These are phyloP conservation scores for Pseudoturritis turrita DNA, from an alignment of 345 rosid genomes.

Conservation along the genomic window DNA sequence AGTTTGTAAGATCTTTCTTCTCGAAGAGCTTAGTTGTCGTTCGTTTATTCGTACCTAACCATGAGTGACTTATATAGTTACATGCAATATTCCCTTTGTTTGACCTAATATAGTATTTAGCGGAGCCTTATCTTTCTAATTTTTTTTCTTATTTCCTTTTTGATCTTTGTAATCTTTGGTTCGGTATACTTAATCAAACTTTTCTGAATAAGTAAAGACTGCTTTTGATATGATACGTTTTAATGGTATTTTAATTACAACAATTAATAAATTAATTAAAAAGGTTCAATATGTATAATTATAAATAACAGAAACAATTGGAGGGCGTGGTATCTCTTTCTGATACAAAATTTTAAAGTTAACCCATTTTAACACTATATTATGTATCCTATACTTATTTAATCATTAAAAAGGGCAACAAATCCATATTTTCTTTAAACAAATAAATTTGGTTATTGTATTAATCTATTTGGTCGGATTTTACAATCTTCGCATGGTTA, in stretches of 20 bases:
- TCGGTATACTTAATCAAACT: slow-evolving; percentile 29
- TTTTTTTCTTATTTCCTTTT: slow-evolving; percentile 10
- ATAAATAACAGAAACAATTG: not conserved
- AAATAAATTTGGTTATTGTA: not conserved
- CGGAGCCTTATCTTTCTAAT: slow-evolving; percentile 27
- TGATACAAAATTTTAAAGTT: slow-evolving; percentile 2
- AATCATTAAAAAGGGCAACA: not conserved
- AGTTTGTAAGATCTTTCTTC: slow-evolving; percentile 3
- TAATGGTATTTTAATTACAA: not conserved
- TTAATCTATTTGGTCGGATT: too few relatives aligned
- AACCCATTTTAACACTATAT: not conserved
- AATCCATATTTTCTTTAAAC: too few relatives aligned
- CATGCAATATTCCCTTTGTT: slow-evolving; percentile 15
- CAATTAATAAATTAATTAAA: not conserved
- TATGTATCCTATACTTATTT: not conserved
- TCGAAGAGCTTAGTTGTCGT: slow-evolving; percentile 8
- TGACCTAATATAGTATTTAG: slow-evolving; percentile 28
- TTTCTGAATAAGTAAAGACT: not conserved
- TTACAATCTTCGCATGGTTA: too few relatives aligned
- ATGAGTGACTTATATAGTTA: not conserved
- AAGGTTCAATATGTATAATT: not conserved
- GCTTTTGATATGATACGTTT: slow-evolving; percentile 14
- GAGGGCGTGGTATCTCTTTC: not conserved
- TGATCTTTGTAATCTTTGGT: slow-evolving; percentile 11
- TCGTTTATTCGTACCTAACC: not conserved